Conservation (phyloP, 1,284 basidiomycete species). For the Stygiomarasmius scandens region DNA sequence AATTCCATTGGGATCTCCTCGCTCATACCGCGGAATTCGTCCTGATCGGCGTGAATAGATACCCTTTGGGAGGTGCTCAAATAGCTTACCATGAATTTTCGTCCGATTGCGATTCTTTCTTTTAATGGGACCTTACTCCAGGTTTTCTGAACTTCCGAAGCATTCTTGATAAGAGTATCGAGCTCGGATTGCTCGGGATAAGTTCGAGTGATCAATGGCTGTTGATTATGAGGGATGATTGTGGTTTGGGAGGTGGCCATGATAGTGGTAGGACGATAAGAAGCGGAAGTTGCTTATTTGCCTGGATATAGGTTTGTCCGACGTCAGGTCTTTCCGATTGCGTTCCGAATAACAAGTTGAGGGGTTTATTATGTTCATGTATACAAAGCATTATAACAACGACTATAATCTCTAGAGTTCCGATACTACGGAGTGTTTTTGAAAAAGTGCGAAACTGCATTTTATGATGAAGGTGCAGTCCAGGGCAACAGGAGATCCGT, state of each 20-base stretch:
- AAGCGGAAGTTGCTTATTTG: too few species aligned
- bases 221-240: slow-evolving; percentile 68
- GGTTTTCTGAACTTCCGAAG: slow-evolving; percentile 67
- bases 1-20: slow-evolving; percentile 78
- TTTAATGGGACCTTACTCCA: slow-evolving; percentile 75
- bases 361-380: too few species aligned
- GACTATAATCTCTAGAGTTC: too few species aligned
- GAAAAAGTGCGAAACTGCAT: too few species aligned
- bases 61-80: background rate
- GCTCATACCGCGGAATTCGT: slow-evolving; percentile 73
- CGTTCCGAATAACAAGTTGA: too few species aligned
- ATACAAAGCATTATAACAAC: too few species aligned
- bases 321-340: too few species aligned
- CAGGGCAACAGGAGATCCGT: too few species aligned
- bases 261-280: background rate
- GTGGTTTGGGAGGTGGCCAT: slow-evolving; percentile 55
- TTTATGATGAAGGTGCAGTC: too few species aligned
- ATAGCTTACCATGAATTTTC: slow-evolving; percentile 75
- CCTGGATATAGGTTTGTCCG: too few species aligned
- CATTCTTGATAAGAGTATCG: slow-evolving; percentile 56
- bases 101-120: slow-evolving; percentile 74
- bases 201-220: slow-evolving; percentile 56
- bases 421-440: too few species aligned
- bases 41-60: slow-evolving; percentile 39
- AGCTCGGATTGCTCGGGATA: slow-evolving; percentile 65